phyloP scores from a whole-genome alignment of 2,329 filamentous ascomycete genomes.

The Graphilbum sp. region DNA sequence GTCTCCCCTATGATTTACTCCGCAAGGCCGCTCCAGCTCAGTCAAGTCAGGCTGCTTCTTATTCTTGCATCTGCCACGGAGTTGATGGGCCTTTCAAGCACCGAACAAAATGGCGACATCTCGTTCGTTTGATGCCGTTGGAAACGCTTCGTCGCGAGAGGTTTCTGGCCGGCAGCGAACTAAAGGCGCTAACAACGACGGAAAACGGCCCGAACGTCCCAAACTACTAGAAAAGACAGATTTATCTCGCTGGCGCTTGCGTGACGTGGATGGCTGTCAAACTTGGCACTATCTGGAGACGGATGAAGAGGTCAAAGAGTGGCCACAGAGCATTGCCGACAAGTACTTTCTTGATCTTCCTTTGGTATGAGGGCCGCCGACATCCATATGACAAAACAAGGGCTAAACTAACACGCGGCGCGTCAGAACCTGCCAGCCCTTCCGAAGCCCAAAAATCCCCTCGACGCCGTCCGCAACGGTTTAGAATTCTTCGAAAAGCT shows the following conservation, averaged over 20 bases:
- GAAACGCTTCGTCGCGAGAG: constrained; percentile 5
- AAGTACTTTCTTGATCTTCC: constrained; percentile 74
- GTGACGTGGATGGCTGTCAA: constrained; percentile 68
- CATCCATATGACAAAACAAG: no score
- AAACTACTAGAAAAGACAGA: constrained; percentile 45
- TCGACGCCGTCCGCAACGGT: constrained; percentile 68
- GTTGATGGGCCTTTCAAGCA: no score
- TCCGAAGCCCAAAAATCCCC: constrained; percentile 50
- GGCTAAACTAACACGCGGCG: no score
- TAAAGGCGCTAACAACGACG: constrained; percentile 13
- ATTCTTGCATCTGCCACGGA: no score
- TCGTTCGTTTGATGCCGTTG: constrained; percentile 15
- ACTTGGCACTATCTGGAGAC: constrained; percentile 89
- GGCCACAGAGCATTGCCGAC: constrained; percentile 82
- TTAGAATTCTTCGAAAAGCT: constrained; percentile 78
- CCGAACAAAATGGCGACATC: constrained; percentile 8
- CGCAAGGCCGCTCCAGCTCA: no score
- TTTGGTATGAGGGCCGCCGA: constrained; percentile 46
- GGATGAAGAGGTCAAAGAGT: constrained; percentile 49
- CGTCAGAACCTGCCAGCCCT: constrained; percentile 65
- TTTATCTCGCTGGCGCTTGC: constrained; percentile 65
- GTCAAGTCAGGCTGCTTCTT: no score
- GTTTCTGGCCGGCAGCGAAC: constrained; percentile 23
- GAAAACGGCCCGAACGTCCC: neutral
- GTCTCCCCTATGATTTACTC: no score